These are phyloP conservation scores for Trichoderma simmonsii DNA, from an alignment of 2,329 filamentous ascomycete genomes.

Conservation along the genomic window DNA sequence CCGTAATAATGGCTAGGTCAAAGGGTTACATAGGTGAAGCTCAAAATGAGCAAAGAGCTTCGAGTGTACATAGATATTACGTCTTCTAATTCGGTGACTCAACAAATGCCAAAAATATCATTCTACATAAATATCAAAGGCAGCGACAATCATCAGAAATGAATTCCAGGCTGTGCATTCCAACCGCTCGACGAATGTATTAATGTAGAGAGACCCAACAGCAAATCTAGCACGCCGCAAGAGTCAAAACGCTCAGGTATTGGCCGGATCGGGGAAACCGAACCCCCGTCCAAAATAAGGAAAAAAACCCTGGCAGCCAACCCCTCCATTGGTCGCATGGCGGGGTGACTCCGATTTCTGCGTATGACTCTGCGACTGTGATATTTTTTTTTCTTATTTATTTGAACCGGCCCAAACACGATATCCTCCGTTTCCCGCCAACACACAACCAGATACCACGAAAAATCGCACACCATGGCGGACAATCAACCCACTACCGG, in stretches of 20 bases:
- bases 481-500: slow-evolving; percentile 33
- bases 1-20: too few relatives aligned
- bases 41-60: too few relatives aligned
- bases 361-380: slow-evolving; percentile 12
- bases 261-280: slow-evolving; percentile 15
- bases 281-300: slow-evolving; percentile 1
- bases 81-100: not conserved
- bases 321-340: slow-evolving; percentile 18
- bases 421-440: not conserved
- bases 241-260: not conserved
- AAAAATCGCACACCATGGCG: slow-evolving; percentile 27
- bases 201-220: not conserved
- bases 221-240: not conserved
- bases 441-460: not conserved
- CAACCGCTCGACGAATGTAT: not conserved
- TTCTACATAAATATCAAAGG: not conserved
- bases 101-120: not conserved
- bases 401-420: not conserved
- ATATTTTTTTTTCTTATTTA: slow-evolving; percentile 9
- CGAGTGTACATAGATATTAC: too few relatives aligned
- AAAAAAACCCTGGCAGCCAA: slow-evolving; percentile 1
- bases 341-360: slow-evolving; percentile 18
- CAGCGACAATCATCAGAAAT: not conserved
- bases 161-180: not conserved
- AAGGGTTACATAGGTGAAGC: too few relatives aligned